Evolutionary conservation across 2,329 filamentous ascomycete genomes (phyloP), one percentile per base, ranked within the genome.

Genomic region (Chrysosporium queenslandicum): DNA sequence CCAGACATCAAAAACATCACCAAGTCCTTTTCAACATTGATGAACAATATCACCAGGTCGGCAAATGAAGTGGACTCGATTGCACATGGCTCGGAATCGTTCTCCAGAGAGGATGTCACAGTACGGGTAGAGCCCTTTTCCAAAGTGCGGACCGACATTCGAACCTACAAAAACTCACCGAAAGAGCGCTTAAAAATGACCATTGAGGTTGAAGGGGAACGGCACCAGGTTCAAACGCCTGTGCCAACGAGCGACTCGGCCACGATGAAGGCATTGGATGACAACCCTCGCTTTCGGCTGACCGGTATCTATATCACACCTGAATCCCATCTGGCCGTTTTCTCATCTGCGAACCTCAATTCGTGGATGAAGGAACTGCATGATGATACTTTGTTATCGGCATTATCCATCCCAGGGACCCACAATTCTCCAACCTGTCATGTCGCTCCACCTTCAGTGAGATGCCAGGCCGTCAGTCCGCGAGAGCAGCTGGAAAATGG

Each of bases 401-500:
- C 84, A 2, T 80, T 98, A 46, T 92, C 86, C 46, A 92, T 97
- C 57, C 92, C 92, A 14, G 92, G 92, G 58, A 96, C 92, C 0
- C 92, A 98, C 74, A 97, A 98, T 71, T 87, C 86, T 16, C 87
- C 92, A 5, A 94, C 90, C 8, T 85, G 80, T 71, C 78, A 94
- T 73, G 78, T 80, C 46, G 90, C 92, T 11, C 78, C 96, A 4
- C 92, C 92, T 1, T 94, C 88, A 1, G 92, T 97, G 34, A 85
- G 92, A 36, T 97, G 92, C 69, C 92, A 98, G 71, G 83, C 86
- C 30, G 87, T 90, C 16, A 75, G 80, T 55, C 77, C 94, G 4
- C 74, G 76, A 46, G 80, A 84, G 50, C 92, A 98, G 69, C 80
- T 98, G 25, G 76, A 82, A 53, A 91, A 95, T 65, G 92, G 92